Percentiles rank a stretch among this genome's conserved stretches.
Evolutionary conservation across 177 flowering plant species (phyloP).

Genomic region (Vitis hybrid): DNA sequence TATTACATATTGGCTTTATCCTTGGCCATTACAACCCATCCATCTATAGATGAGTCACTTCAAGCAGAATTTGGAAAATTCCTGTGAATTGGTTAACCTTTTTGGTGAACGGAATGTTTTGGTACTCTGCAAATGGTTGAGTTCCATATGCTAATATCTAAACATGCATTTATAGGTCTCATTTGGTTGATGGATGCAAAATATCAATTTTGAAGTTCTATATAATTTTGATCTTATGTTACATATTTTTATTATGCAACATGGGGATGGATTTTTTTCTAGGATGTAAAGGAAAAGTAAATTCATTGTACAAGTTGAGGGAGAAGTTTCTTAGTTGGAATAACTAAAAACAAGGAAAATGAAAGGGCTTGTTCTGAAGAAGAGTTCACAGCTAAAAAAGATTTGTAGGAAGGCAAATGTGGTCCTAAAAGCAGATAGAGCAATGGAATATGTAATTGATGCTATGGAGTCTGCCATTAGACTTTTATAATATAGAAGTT

Average conservation of each 20-base stretch:
- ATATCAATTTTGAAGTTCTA: no score
- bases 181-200: no score
- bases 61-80: no score
- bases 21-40: no score
- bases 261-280: not conserved
- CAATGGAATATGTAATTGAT: constrained; percentile 60
- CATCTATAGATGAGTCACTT: no score
- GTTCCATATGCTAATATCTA: no score
- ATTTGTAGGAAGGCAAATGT: constrained; percentile 81
- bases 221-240: no score
- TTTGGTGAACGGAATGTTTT: no score
- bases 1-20: no score
- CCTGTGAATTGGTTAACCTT: no score
- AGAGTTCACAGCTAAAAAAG: constrained; percentile 82
- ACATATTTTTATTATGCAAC: not conserved
- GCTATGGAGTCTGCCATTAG: constrained; percentile 79
- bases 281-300: not conserved
- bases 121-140: no score
- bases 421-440: constrained; percentile 53
- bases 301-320: constrained; percentile 47
- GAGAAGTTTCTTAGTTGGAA: constrained; percentile 83
- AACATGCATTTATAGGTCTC: no score
- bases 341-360: constrained; percentile 88
- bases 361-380: constrained; percentile 92
- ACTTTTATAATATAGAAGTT: not conserved